These are phyloP conservation scores for Hanseniaspora guilliermondii DNA, from an alignment of 805 yeast genomes.

Conservation along the genomic window DNA sequence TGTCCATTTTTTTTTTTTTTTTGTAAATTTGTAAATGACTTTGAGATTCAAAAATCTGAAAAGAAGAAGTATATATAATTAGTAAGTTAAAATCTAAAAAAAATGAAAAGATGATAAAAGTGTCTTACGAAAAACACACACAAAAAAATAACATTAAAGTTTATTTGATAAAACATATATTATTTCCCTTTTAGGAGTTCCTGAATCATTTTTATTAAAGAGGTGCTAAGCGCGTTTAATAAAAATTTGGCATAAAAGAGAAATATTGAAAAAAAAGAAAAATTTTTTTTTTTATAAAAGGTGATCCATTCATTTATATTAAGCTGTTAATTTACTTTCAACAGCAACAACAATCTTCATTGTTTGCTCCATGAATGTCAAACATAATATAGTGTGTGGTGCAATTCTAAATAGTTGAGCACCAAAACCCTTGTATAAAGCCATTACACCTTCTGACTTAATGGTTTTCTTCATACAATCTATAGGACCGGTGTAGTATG, in stretches of 20 bases:
- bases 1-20: not conserved
- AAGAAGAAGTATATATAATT: not conserved
- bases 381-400: slow-evolving; percentile 82
- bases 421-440: slow-evolving; percentile 87
- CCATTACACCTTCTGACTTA: slow-evolving; percentile 67
- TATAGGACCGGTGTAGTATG: slow-evolving; percentile 70
- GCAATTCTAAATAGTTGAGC: slow-evolving; percentile 88
- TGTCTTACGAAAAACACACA: not conserved
- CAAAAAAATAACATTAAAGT: too few species aligned
- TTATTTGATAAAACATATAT: not conserved
- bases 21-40: too few species aligned
- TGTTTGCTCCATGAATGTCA: slow-evolving; percentile 92
- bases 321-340: slow-evolving; percentile 24
- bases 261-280: not conserved
- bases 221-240: not conserved
- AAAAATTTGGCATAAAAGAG: not conserved
- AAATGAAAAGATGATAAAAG: not conserved
- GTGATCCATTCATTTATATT: not conserved
- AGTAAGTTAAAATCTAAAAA: not conserved
- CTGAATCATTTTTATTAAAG: not conserved
- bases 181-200: not conserved
- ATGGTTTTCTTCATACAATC: slow-evolving; percentile 84
- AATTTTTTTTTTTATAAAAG: not conserved
- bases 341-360: slow-evolving; percentile 45
- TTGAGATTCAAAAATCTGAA: not conserved